phyloP scores from a whole-genome alignment of 495 filamentous ascomycete species.

The Pseudomonodictys pantanalensis region DNA sequence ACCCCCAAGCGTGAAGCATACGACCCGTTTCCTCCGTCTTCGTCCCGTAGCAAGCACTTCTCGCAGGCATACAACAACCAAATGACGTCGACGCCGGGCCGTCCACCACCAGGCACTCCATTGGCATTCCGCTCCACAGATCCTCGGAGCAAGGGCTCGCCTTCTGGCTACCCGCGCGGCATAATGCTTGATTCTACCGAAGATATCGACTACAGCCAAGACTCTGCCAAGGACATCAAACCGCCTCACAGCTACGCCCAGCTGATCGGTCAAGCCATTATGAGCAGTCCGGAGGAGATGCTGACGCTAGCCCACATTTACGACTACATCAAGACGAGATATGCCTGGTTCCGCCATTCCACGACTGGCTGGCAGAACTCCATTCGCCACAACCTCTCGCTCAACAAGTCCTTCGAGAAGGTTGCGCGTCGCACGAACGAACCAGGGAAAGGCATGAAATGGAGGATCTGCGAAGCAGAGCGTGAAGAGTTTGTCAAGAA shows the following conservation, averaged over 20 bases:
- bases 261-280: slow-evolving; percentile 92
- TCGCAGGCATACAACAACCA: slow-evolving; percentile 23
- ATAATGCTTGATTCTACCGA: slow-evolving; percentile 72
- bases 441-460: slow-evolving; percentile 98
- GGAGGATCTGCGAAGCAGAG: slow-evolving; percentile 78
- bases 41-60: slow-evolving; percentile 21
- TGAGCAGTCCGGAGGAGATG: slow-evolving; percentile 77
- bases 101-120: slow-evolving; percentile 28
- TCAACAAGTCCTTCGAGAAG: slow-evolving; percentile 91
- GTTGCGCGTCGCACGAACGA: slow-evolving; percentile 88
- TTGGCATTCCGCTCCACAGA: slow-evolving; percentile 15
- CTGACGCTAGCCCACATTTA: slow-evolving; percentile 88
- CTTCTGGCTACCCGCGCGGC: slow-evolving; percentile 60
- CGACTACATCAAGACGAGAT: slow-evolving; percentile 80
- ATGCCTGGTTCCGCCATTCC: slow-evolving; percentile 85
- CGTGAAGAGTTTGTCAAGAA: slow-evolving; percentile 74
- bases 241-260: slow-evolving; percentile 95
- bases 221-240: slow-evolving; percentile 82
- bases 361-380: slow-evolving; percentile 95
- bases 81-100: slow-evolving; percentile 29
- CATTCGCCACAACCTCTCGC: slow-evolving; percentile 90
- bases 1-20: slow-evolving; percentile 31
- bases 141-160: slow-evolving; percentile 49
- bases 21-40: slow-evolving; percentile 28
- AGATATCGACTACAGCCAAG: slow-evolving; percentile 79